Evolutionary conservation across 192 early-diverging fungal species (phyloP), one percentile per base, ranked within the genome.

Genomic region (Kappamyces sp.): DNA sequence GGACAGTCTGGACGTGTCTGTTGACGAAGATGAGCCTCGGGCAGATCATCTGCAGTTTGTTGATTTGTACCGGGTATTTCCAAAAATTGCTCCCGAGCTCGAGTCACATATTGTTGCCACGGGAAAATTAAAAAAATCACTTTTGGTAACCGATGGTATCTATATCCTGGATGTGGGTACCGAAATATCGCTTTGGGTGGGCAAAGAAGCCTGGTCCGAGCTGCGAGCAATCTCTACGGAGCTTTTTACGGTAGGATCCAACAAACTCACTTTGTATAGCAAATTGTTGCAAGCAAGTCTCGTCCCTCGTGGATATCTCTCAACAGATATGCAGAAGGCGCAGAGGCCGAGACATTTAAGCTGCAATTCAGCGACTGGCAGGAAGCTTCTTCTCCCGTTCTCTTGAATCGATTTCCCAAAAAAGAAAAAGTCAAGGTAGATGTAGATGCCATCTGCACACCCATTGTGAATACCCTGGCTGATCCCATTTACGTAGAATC

Each of bases 151-250:
- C 1, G 60, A 66, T 35, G 59, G 54, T n/a, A 75, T 69, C 45
- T 76, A 65, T 51, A 57, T 80, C 1, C 54, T 80, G 32, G 78
- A 80, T 59, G 67, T 58, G 12, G 75, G 72, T 7, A 54, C 64
- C 11, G 72, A 78, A 39, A 43, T 80, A 35, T 78, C 67, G 46
- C 45, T 80, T 31, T 80, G 78, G 78, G 70, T 77, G 14, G 78
- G 78, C 11, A 67, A 60, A 35, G 46, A 49, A 5, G 49, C 72
- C 4, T 29, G 38, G 14, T 0, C 57, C 1, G 47, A 46, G 2
- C 32, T 65, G 29, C 64, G 69, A 45, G 35, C 5, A 6, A 40
- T 32, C 6, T 68, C 75, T 1, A 69, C 70, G 4, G 70, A 76
- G 54, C 57, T 75, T 0, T 47, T 80, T n/a, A 72, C 78, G 11